Base-by-base conservation (phyloP, 192 early-diverging fungal species). In the Umbelopsis ramanniana region DNA sequence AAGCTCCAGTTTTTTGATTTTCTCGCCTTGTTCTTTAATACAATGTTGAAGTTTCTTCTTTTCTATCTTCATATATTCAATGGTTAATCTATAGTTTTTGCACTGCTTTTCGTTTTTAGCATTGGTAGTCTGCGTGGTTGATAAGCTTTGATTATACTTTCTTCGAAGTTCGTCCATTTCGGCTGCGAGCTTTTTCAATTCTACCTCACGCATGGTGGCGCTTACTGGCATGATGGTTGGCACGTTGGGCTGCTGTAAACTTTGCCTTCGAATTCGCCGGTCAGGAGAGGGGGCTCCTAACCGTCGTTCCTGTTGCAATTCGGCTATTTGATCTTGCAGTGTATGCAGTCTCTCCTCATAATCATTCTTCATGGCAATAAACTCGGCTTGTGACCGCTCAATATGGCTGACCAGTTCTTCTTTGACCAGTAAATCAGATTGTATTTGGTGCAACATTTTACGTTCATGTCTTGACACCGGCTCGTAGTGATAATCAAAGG, bases 321-420 rank as follows among this genome's bases (percentile, higher is more conserved):
- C 67, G 21, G 72, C 37, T 2, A 93, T 70, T 50, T 86, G 83
- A 7, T 81, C 76, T 50, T 91, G 86, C 66, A 95, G 74, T n/a
- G 75, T 69, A 14, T 55, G 66, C 46, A 95, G 77, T 77, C 91
- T 89, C 2, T 86, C 79, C 74, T 95, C 93, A 66, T 93, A 95
- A 52, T 81, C 78, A n/a, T 71, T 45, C 10, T 82, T 74, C 88
- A 89, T 89, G 40, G 73, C 75, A 12, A 73, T 72, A 48, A 81
- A 88, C 40, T 89, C 86, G 15, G 69, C 75, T 74, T 89, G 84
- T 6, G 82, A 78, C 19, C 76, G 78, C 54, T 88, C 83, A 9
- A 89, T 66, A 47, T 86, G 86, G 11, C 69, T 54, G 6, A 89
- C 86, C 6, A 89, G 66, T 68, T 88, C 85, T 60, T 83, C 79